Evolutionary conservation across 768 basidiomycete species (phyloP).

Genomic region (Rubroboletus satanas): DNA sequence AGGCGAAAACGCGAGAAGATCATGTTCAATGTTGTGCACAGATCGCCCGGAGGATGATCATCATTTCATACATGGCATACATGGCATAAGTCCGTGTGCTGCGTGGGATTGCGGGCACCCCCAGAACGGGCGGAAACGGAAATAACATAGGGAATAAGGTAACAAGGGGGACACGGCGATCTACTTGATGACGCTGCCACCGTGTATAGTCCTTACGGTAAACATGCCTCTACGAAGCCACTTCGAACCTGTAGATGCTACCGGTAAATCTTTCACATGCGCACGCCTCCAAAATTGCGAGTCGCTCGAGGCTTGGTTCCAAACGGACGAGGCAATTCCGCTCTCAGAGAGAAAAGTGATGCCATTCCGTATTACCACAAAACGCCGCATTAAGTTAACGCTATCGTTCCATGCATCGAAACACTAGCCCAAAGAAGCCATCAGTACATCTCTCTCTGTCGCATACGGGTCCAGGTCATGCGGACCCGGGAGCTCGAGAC

Average conservation of each 20-base stretch:
- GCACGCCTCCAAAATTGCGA: not conserved
- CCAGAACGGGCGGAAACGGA: not conserved
- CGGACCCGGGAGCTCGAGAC: slow-evolving; percentile 34
- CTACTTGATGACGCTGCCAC: not conserved
- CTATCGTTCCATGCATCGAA: not conserved
- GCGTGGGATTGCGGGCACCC: not conserved
- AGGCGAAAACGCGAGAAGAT: not conserved
- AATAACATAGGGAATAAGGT: not conserved
- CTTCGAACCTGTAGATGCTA: not conserved
- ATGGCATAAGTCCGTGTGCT: not conserved
- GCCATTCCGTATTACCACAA: not conserved
- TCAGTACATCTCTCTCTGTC: slow-evolving; percentile 20
- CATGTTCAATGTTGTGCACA: not conserved
- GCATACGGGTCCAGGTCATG: slow-evolving; percentile 20
- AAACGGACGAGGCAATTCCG: not conserved
- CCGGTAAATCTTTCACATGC: too few relatives aligned
- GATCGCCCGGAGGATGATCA: not conserved
- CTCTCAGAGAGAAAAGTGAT: not conserved
- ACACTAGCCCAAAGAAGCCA: slow-evolving; percentile 11
- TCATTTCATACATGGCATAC: not conserved
- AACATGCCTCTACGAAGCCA: not conserved
- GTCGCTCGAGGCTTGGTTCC: not conserved
- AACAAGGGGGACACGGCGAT: too few relatives aligned
- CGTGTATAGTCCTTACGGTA: not conserved
- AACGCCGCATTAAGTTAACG: not conserved